Conservation (phyloP, 2,329 filamentous ascomycete genomes). For the Ophiostoma perfectum region DNA sequence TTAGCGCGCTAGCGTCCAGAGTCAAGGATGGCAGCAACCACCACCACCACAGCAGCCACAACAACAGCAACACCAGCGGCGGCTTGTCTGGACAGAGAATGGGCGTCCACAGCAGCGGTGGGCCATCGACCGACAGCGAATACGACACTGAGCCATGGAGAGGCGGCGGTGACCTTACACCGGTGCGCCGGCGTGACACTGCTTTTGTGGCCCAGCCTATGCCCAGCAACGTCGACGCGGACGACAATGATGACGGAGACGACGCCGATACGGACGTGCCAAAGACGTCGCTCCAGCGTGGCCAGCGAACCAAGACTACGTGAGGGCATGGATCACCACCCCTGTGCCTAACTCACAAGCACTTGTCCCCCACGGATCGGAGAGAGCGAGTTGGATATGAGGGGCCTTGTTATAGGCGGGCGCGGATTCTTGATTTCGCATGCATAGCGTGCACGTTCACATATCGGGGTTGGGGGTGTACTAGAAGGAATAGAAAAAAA, state of each 20-base stretch:
- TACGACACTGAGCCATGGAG: background rate
- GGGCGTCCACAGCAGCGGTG: constrained; percentile 18
- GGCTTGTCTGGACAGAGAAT: background rate
- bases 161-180: constrained; percentile 13
- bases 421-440: background rate
- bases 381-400: background rate
- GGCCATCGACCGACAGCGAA: background rate
- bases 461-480: background rate
- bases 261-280: constrained; percentile 24
- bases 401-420: too few relatives aligned
- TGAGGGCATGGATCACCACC: background rate
- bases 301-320: constrained; percentile 18
- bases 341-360: too few relatives aligned
- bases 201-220: background rate
- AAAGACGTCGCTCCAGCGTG: background rate
- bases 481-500: background rate
- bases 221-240: background rate
- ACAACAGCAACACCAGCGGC: background rate
- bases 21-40: constrained; percentile 27
- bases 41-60: constrained; percentile 1
- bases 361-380: background rate
- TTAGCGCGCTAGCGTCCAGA: constrained; percentile 29
- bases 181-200: constrained; percentile 19
- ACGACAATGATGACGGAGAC: background rate
- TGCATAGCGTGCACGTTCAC: background rate